phyloP scores from a whole-genome alignment of 345 rosid species.

The Psidium friedrichsthalianum region DNA sequence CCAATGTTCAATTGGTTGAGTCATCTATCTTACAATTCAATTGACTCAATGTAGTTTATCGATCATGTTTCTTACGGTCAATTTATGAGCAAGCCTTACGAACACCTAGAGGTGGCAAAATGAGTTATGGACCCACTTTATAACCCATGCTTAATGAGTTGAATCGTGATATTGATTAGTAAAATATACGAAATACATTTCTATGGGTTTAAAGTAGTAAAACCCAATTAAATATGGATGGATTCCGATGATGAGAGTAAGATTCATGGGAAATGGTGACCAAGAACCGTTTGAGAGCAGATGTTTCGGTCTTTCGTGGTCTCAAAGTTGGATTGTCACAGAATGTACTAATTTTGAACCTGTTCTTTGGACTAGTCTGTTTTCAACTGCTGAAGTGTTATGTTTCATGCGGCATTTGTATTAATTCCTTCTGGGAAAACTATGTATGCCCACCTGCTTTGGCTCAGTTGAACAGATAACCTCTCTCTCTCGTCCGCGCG shows the following conservation, averaged over 20 bases:
- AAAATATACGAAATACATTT: not conserved
- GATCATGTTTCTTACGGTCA: not conserved
- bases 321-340: not conserved
- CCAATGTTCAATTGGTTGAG: not conserved
- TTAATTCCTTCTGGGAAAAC: not conserved
- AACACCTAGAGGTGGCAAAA: not conserved
- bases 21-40: not conserved
- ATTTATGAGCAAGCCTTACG: not conserved
- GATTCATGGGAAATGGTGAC: not conserved
- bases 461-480: not conserved
- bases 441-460: not conserved
- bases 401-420: not conserved
- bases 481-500: too few relatives aligned
- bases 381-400: not conserved
- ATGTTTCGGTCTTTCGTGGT: not conserved
- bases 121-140: not conserved
- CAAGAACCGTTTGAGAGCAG: not conserved
- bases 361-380: not conserved
- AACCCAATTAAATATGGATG: not conserved
- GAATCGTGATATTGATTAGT: not conserved
- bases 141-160: not conserved
- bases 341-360: not conserved
- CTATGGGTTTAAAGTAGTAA: not conserved
- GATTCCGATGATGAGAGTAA: not conserved
- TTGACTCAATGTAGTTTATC: not conserved